Evolutionary conservation across 1,284 basidiomycete genomes (phyloP), one percentile per base, ranked within the genome.

Genomic region (Apiotrichum sp.): DNA sequence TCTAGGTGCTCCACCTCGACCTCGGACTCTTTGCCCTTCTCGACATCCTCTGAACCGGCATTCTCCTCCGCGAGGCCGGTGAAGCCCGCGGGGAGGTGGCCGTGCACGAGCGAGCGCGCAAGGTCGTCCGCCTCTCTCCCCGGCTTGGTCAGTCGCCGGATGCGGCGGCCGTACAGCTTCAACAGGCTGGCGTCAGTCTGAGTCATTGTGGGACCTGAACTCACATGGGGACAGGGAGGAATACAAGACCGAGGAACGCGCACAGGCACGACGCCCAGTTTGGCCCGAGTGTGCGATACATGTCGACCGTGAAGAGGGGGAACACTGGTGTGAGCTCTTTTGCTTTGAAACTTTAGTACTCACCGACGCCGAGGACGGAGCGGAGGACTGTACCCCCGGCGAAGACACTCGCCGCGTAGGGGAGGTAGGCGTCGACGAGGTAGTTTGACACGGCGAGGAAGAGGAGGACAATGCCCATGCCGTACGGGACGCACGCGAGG

Each of bases 381-480:
- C 87, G 82, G 39, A 85, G 69, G 33, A 89, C 82, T 32, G 87
- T 83, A 29, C 85, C 86, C 36, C 86, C 82, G 0, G 86, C 85
- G 38, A 86, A 78, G 3, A 85, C 85, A 55, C 81, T 83, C 0
- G 86, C 85, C 56, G 83, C 84, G 63, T 83, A 71, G 4, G 71
- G 60, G 5, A 63, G 76, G 68, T 85, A 86, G 2, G 80, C 76
- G 62, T 85, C 84, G 80, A 86, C 84, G 53, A 86, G 76, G 74
- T 86, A 87, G 39, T 61, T 64, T 35, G 61, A 64, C 45, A 71
- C 62, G 1, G 53, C 79, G 55, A 82, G 81, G 66, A 85, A 78
- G 57, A 86, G 82, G 58, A 83, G 78, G 3, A 84, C 78, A 52
- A 84, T 79, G 10, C 82, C 83, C 14, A 77, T 67, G 9, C 84